Conservation (phyloP, 805 yeast genomes). For the Hanseniaspora jakobsenii region DNA sequence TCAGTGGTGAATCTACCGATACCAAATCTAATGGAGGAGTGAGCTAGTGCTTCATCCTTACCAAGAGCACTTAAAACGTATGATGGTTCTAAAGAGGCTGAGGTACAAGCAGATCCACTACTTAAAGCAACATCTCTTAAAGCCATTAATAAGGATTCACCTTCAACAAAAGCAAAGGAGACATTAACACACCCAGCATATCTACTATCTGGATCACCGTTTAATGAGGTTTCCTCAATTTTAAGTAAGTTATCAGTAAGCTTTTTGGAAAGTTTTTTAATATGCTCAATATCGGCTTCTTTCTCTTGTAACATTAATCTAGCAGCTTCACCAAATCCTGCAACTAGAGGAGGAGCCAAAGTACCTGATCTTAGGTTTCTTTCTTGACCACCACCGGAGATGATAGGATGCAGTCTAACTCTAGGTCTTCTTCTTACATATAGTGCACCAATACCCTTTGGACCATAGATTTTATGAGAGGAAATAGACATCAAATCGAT, state of each 20-base stretch:
- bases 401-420: conserved; percentile 87
- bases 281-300: conserved; percentile 61
- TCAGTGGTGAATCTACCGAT: conserved; percentile 95
- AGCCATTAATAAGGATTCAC: conserved; percentile 95
- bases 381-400: conserved; percentile 98
- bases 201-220: conserved; percentile 65
- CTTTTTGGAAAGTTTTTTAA: conserved; percentile 57
- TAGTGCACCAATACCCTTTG: conserved; percentile 94
- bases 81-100: conserved; percentile 95
- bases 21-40: conserved; percentile 95
- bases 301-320: conserved; percentile 64
- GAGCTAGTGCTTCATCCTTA: conserved; percentile 96
- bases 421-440: conserved; percentile 95
- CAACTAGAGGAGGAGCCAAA: conserved; percentile 87
- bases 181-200: conserved; percentile 93
- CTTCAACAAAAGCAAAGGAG: conserved; percentile 95
- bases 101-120: conserved; percentile 97
- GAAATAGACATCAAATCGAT: conserved; percentile 88
- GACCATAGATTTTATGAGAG: conserved; percentile 94
- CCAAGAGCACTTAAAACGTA: conserved; percentile 94
- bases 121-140: conserved; percentile 90
- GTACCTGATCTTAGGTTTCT: conserved; percentile 97
- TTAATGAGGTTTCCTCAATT: conserved; percentile 78
- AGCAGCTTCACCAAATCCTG: conserved; percentile 97
- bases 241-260: conserved; percentile 60